Percentiles rank a stretch among this genome's conserved stretches.
These are phyloP conservation scores for Dissophora ornata DNA, from an alignment of 192 early-diverging fungal genomes.

Conservation along the genomic window DNA sequence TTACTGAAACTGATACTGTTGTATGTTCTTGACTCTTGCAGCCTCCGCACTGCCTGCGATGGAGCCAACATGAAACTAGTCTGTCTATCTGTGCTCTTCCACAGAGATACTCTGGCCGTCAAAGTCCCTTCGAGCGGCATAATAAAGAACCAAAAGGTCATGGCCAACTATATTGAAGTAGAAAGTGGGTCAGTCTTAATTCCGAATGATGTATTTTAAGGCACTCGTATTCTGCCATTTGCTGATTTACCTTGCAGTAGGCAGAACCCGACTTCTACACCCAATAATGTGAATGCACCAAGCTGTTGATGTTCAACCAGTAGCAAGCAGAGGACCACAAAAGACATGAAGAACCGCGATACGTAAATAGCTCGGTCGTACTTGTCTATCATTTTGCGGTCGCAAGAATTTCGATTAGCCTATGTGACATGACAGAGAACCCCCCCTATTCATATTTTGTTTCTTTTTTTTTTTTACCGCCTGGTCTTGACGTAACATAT, in stretches of 20 bases:
- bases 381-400: conserved; percentile 17
- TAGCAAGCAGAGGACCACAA: conserved; percentile 26
- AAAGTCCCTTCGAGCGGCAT: conserved; percentile 34
- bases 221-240: neutral
- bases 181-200: neutral
- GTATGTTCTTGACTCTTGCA: too few relatives aligned
- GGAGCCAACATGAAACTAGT: too few relatives aligned
- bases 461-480: conserved; percentile 19
- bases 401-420: neutral
- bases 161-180: conserved; percentile 20
- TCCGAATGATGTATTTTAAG: neutral
- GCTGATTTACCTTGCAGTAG: conserved; percentile 33
- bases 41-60: too few relatives aligned
- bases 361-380: conserved; percentile 41
- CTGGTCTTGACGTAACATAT: conserved; percentile 31
- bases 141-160: conserved; percentile 36
- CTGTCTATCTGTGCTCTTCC: too few relatives aligned
- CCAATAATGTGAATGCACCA: conserved; percentile 24
- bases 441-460: too few relatives aligned
- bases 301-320: conserved; percentile 32
- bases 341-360: conserved; percentile 30
- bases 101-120: too few relatives aligned
- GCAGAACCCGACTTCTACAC: conserved; percentile 34
- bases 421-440: too few relatives aligned
- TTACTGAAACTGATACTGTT: too few relatives aligned